Evolutionary conservation across 169 alveolate genomes (phyloP).

Genomic region (Plasmodium inui): DNA sequence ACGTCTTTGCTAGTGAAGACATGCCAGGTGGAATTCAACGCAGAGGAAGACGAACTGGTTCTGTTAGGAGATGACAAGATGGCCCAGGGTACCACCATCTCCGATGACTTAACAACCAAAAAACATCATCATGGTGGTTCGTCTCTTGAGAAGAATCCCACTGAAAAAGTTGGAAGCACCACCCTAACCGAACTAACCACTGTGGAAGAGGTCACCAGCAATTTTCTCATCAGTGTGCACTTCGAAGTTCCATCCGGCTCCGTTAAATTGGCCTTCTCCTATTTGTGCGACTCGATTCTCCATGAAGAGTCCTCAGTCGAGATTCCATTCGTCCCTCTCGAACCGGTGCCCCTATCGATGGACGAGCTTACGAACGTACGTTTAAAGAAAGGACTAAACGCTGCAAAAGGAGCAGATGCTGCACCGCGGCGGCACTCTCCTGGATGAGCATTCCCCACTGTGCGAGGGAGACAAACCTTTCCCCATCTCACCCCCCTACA

Average conservation of each 20-base stretch:
- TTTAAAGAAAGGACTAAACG: too few relatives aligned
- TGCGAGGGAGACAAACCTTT: neutral
- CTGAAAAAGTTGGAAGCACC: neutral
- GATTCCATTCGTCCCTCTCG: constrained; percentile 14
- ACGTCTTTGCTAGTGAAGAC: neutral
- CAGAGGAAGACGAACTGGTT: neutral
- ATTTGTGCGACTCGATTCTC: neutral
- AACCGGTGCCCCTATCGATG: constrained; percentile 12
- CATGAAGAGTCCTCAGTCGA: neutral
- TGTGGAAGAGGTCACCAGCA: neutral
- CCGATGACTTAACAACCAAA: neutral
- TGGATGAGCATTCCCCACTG: neutral
- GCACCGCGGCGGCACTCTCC: neutral
- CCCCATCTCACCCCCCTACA: neutral
- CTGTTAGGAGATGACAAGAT: neutral
- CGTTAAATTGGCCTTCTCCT: constrained; percentile 4
- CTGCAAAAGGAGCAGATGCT: neutral
- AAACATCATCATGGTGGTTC: neutral
- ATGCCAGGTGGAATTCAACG: neutral
- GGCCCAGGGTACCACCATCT: neutral
- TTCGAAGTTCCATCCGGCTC: neutral
- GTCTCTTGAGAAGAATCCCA: neutral
- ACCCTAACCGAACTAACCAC: neutral
- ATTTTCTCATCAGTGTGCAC: neutral
- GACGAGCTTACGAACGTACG: constrained; percentile 60